Conservation (phyloP, 2,329 filamentous ascomycete species). For the Hypoxylon sp. region DNA sequence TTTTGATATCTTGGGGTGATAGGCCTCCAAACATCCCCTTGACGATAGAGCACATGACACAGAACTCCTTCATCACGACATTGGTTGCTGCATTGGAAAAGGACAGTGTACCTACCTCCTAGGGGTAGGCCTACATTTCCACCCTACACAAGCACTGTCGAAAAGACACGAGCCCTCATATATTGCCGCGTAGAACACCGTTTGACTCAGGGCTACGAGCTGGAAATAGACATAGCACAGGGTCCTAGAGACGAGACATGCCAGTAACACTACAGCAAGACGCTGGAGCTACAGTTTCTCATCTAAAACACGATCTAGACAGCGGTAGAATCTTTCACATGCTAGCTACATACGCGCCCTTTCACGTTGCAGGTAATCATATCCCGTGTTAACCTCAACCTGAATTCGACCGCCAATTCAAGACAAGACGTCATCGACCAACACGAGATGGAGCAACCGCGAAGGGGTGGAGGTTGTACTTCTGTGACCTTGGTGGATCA, state of each 20-base stretch:
- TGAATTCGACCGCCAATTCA: not conserved
- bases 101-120: too few species aligned
- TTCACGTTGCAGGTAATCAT: not conserved
- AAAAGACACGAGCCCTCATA: too few species aligned
- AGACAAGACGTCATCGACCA: slow-evolving; percentile 1
- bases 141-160: not conserved
- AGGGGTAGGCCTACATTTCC: not conserved
- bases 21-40: not conserved
- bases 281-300: not conserved
- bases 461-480: not conserved
- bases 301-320: not conserved
- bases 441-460: not conserved
- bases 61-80: not conserved
- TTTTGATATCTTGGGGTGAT: not conserved
- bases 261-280: not conserved
- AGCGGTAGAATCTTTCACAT: slow-evolving; percentile 1
- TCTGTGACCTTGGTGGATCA: not conserved
- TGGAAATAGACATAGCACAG: not conserved
- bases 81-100: not conserved
- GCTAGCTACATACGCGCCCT: not conserved
- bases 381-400: not conserved
- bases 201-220: not conserved
- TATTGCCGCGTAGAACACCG: not conserved
- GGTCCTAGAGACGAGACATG: not conserved
- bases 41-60: not conserved